Percentiles rank a stretch among this genome's conserved stretches.
phyloP scores from a whole-genome alignment of 306 rosid species.

The Ormosia semicastrata region DNA sequence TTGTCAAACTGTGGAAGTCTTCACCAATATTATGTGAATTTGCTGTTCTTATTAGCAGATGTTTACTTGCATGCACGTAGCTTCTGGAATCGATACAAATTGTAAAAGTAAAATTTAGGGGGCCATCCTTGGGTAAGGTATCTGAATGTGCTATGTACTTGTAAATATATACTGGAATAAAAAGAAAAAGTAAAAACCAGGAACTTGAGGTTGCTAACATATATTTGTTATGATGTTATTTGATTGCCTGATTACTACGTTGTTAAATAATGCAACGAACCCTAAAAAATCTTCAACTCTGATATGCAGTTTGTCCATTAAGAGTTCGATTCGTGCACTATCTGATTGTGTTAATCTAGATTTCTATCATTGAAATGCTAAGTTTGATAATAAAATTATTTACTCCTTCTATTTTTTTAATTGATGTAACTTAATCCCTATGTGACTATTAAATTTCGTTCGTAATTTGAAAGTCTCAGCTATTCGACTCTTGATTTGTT shows the following conservation, averaged over 20 bases:
- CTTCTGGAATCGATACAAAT: neutral
- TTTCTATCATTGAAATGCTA: too few species aligned
- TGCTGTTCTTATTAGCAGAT: neutral
- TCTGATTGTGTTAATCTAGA: too few species aligned
- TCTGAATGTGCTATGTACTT: neutral
- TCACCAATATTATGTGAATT: constrained; percentile 2
- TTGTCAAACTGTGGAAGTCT: neutral
- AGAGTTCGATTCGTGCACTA: neutral
- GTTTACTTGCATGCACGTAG: constrained; percentile 1
- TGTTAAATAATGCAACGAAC: neutral
- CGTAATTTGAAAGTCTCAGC: too few species aligned
- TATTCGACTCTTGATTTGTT: too few species aligned
- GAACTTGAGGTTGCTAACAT: neutral
- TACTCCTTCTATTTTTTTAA: too few species aligned
- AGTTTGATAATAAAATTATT: too few species aligned
- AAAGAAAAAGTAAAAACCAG: neutral
- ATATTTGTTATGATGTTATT: neutral
- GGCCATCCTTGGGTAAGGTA: neutral
- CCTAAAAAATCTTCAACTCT: neutral
- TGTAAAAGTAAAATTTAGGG: constrained; percentile 12
- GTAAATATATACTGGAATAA: constrained; percentile 8
- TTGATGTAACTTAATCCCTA: too few species aligned
- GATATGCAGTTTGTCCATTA: neutral
- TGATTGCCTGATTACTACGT: neutral
- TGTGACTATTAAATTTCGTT: too few species aligned